phyloP scores from a whole-genome alignment of 768 basidiomycete species.

The Mycena kentingensis region DNA sequence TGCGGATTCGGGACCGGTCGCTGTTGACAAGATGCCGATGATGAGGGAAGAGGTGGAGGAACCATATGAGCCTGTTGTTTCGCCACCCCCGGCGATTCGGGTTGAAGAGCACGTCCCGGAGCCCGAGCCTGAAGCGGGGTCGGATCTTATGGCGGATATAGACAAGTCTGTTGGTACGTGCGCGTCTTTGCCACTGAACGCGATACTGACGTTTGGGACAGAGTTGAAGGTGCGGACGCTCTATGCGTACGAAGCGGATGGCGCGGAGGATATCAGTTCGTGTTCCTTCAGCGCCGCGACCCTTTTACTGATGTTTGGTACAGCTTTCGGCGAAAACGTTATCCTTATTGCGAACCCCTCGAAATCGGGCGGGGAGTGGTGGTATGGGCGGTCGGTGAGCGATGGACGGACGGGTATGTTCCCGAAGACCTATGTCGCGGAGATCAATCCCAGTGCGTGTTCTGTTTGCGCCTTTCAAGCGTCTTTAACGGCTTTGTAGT shows the following conservation, averaged over 20 bases:
- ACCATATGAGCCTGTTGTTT: constrained; percentile 32
- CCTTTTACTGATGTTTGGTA: constrained; percentile 12
- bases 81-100: constrained; percentile 52
- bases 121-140: constrained; percentile 32
- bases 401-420: constrained; percentile 81
- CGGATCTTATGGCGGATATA: constrained; percentile 70
- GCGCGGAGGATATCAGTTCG: constrained; percentile 86
- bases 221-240: constrained; percentile 78
- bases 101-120: constrained; percentile 42
- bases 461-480: background rate
- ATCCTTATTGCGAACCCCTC: constrained; percentile 83
- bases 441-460: constrained; percentile 63
- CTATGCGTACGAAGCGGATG: constrained; percentile 84
- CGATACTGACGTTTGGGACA: constrained; percentile 31
- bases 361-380: constrained; percentile 88
- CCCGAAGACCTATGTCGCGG: constrained; percentile 86
- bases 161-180: constrained; percentile 62
- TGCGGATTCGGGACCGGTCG: constrained; percentile 55
- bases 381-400: constrained; percentile 75
- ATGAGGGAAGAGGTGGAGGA: constrained; percentile 68
- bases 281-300: constrained; percentile 17
- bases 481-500: constrained; percentile 36
- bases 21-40: constrained; percentile 47
- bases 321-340: constrained; percentile 80
- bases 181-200: constrained; percentile 4